Conservation (phyloP, 768 basidiomycete species). For the Russula compacta region DNA sequence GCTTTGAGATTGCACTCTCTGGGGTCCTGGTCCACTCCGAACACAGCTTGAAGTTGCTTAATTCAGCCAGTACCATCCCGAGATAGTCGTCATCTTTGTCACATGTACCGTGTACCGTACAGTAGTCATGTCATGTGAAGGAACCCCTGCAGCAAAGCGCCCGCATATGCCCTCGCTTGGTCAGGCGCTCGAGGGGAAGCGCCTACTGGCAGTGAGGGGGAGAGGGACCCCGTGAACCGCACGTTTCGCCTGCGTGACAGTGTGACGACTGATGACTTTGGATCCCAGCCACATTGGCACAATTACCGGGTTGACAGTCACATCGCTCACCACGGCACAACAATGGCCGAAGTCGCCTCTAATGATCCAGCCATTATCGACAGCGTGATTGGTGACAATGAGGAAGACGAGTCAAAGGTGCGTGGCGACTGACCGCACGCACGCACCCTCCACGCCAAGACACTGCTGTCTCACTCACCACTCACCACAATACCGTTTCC, state of each 20-base stretch:
- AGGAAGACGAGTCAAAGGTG: slow-evolving; percentile 31
- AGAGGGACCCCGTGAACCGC: neutral
- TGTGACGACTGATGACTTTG: neutral
- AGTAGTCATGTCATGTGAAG: too few relatives aligned
- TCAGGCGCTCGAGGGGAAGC: too few relatives aligned
- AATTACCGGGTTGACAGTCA: neutral
- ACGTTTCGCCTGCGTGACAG: neutral
- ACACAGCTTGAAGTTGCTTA: too few relatives aligned
- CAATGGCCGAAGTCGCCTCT: slow-evolving; percentile 27
- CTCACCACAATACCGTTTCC: slow-evolving; percentile 6
- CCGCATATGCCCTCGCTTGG: too few relatives aligned
- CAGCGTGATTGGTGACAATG: slow-evolving; percentile 24
- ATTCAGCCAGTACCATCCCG: too few relatives aligned
- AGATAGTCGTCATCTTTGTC: neutral
- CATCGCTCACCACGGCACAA: slow-evolving; percentile 9
- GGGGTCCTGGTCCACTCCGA: neutral
- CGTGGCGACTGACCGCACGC: slow-evolving; percentile 9
- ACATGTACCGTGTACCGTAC: neutral
- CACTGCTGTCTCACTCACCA: neutral
- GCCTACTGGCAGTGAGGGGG: too few relatives aligned
- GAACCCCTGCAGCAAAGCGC: neutral
- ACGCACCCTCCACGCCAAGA: neutral
- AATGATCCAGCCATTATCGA: slow-evolving; percentile 23
- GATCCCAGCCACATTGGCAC: neutral
- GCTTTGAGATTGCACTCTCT: neutral